phyloP scores from a whole-genome alignment of 2,329 filamentous ascomycete species.

The Coniosporium tulheliwenetii region DNA sequence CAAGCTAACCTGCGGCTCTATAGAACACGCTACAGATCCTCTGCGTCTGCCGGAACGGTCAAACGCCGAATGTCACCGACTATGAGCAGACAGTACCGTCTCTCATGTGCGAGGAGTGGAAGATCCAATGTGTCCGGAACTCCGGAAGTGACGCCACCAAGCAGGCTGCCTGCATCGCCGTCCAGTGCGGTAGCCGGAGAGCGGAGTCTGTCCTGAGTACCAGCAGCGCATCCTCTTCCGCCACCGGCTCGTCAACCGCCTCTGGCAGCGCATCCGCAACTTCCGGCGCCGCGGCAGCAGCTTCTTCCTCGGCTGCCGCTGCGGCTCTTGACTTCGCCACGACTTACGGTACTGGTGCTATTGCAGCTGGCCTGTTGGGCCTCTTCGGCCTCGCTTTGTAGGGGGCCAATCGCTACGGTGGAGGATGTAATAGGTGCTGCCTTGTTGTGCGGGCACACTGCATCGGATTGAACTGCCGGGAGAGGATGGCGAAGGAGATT shows the following conservation, averaged over 20 bases:
- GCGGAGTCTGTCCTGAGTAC: constrained; percentile 14
- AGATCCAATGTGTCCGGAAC: constrained; percentile 16
- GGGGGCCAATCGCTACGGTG: constrained; percentile 5
- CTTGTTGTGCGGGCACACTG: too few relatives aligned
- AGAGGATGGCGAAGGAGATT: too few relatives aligned
- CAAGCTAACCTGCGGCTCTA: neutral
- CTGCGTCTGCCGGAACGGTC: constrained; percentile 43
- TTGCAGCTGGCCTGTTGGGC: constrained; percentile 38
- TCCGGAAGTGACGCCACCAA: too few relatives aligned
- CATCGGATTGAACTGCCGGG: too few relatives aligned
- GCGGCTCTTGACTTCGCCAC: constrained; percentile 15
- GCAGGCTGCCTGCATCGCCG: constrained; percentile 29
- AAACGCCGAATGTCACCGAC: constrained; percentile 35
- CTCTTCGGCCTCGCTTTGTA: constrained; percentile 44
- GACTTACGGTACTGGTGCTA: constrained; percentile 34
- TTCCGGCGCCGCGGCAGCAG: constrained; percentile 2
- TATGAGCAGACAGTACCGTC: constrained; percentile 44
- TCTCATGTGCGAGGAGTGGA: constrained; percentile 42
- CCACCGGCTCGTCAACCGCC: constrained; percentile 9
- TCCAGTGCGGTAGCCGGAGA: constrained; percentile 37
- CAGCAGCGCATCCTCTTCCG: constrained; percentile 13
- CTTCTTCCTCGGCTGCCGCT: constrained; percentile 10
- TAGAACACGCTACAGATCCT: constrained; percentile 36
- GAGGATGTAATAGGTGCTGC: too few relatives aligned
- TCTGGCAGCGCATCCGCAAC: constrained; percentile 16